These are phyloP conservation scores for Artemisia annua DNA, from an alignment of 129 eudicot genomes.

Conservation along the genomic window DNA sequence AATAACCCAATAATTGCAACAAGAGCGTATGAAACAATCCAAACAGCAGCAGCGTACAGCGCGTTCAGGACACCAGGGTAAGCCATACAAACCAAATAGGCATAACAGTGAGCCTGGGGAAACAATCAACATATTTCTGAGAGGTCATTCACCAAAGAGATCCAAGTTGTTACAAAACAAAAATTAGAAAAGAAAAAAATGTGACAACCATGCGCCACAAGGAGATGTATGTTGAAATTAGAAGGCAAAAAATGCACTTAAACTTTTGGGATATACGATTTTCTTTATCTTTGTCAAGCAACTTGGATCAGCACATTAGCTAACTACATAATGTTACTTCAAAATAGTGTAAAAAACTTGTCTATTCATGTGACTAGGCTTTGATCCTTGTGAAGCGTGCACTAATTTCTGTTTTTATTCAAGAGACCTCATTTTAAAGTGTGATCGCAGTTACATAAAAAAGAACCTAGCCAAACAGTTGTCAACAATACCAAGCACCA, in stretches of 20 bases:
- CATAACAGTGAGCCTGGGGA: conserved; percentile 52
- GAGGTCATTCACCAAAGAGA: conserved; percentile 1
- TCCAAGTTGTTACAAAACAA: neutral
- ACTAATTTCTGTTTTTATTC: neutral
- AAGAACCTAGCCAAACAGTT: neutral
- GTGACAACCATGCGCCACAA: neutral
- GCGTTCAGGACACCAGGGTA: conserved; percentile 47
- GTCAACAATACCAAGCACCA: conserved; percentile 1
- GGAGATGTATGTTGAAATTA: too few relatives aligned
- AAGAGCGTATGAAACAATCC: conserved; percentile 72
- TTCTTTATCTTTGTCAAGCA: neutral
- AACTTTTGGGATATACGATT: too few relatives aligned
- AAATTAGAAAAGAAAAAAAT: neutral
- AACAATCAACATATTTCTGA: conserved; percentile 12
- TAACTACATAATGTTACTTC: neutral
- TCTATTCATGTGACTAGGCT: neutral
- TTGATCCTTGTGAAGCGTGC: neutral
- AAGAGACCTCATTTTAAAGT: conserved; percentile 4
- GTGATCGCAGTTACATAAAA: neutral
- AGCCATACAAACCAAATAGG: conserved; percentile 52
- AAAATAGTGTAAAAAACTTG: neutral
- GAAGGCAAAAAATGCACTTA: too few relatives aligned
- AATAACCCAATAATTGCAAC: conserved; percentile 68
- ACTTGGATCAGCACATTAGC: neutral
- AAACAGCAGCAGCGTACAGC: conserved; percentile 61